Base-by-base conservation (phyloP, 352 stramenopile species). In the Phytophthora vignae region DNA sequence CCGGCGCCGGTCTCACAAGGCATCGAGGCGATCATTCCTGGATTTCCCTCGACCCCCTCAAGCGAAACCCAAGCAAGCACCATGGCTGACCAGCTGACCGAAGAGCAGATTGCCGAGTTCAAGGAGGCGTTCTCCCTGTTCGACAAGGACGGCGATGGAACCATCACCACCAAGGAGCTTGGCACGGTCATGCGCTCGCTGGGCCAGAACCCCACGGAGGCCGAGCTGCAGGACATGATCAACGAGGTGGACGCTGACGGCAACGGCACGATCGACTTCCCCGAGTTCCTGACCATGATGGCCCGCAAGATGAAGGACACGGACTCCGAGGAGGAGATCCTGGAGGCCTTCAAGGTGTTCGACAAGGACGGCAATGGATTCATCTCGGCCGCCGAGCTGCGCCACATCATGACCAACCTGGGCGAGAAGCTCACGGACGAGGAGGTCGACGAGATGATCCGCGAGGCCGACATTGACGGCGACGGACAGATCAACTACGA, bases 71-170 rank as follows among this genome's bases (percentile, higher is more conserved):
- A 74, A 63, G 44, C 42, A 76, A 53, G 66, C 77, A 82, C 57
- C 54, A 96, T 96, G 90, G 88, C 90, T 79, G 90, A 96, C 82
- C 90, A 96, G 72, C 75, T 97, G 53, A 97, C 91, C n/a, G 88
- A 96, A 81, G 88, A 97, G 81, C 97, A 99, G 87, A 99, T 99
- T 88, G 97, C 97, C 48, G 98, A 99, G 93, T 99, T 99, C 93
- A 99, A 99, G 96, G 98, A 99, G 88, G 98, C 98, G 19, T 99
- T 99, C 91, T 99, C 96, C 77, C 93, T 99, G 52, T 99, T 99
- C 79, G 97, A 99, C 86, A 99, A 99, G 94, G 97, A 99, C 82
- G 93, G 87, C 64, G 96, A 97, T 99, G 97, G 97, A 87, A 99
- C 97, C 83, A 99, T 99, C 88, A 99, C 97, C 54, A 99, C 97